These are phyloP conservation scores for Adansonia rubrostipa DNA, from an alignment of 441 rosid genomes.

Conservation along the genomic window DNA sequence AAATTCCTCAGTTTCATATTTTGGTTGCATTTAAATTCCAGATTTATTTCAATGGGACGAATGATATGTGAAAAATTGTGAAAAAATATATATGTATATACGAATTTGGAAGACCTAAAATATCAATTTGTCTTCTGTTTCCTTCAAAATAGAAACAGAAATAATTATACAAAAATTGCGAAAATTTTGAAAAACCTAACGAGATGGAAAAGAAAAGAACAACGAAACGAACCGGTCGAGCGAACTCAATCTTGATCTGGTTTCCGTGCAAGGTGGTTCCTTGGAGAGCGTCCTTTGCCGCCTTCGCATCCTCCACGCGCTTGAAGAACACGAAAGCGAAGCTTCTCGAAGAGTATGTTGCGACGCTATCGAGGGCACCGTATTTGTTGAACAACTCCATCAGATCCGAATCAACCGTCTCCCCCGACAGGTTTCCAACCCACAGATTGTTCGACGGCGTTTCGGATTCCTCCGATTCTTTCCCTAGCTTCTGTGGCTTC, in stretches of 20 bases:
- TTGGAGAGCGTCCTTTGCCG: constrained; percentile 66
- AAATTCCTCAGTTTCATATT: neutral
- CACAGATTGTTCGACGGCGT: constrained; percentile 74
- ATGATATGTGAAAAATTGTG: neutral
- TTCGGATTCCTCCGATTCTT: constrained; percentile 38
- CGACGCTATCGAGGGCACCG: constrained; percentile 61
- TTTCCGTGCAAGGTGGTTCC: constrained; percentile 52
- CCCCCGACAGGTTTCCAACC: constrained; percentile 65
- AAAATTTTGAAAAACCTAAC: constrained; percentile 10
- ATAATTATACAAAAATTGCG: constrained; percentile 26
- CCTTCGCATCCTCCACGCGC: constrained; percentile 62
- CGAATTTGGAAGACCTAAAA: neutral
- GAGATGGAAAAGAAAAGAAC: constrained; percentile 34
- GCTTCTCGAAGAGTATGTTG: constrained; percentile 57
- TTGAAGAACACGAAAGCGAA: constrained; percentile 67
- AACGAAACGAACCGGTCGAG: constrained; percentile 86
- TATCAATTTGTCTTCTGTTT: constrained; percentile 1
- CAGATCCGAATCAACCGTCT: constrained; percentile 56
- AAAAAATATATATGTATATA: neutral
- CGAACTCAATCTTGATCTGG: constrained; percentile 69
- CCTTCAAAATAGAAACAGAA: constrained; percentile 15
- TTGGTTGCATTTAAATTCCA: neutral
- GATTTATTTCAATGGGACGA: neutral
- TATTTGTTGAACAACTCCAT: constrained; percentile 50
- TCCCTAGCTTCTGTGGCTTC: constrained; percentile 38